Base-by-base conservation (phyloP, 176 grass and related monocot species). In the Aegilops longissima region DNA sequence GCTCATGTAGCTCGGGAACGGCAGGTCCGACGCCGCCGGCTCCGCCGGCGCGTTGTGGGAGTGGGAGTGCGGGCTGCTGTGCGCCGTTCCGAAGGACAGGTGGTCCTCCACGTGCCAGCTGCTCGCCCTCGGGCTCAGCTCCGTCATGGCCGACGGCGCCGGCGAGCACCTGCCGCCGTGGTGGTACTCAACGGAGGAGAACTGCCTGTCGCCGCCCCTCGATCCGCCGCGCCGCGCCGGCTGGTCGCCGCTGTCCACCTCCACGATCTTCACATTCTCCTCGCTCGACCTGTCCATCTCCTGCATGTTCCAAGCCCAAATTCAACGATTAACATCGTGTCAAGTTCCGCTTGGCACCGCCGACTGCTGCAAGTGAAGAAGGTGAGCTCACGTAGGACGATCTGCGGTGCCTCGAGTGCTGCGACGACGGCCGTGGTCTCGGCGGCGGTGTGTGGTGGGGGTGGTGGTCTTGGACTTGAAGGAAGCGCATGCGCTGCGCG, bases 1-100 rank as follows among this genome's bases (percentile, higher is more conserved):
- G 6, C 90, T 84, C 95, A 97, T 97, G 86, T 97, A 97, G 85
- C 85, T 92, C 45, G 92, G 92, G 85, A 82, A 94, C 38, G 73
- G 44, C 73, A 75, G 17, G n/a, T 73, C 76, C 4, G 79, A 70
- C 8, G 24, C 61, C 8, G 17, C 39, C 12, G 73, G 25, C 30
- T 45, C 62, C 23, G 34, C 9, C 80, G 66, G 27, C 44, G 23
- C 70, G 69, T 87, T 36, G 10, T 87, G 68, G 16, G 91, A 34
- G 30, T 35, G 42, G 12, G 72, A 76, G 25, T 1, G 73, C 73
- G 73, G 92, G 79, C 88, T 93, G 86, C 74, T 90, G 73, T 51
- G 49, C 51, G 70, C 90, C 71, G 86, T 91, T 23, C 47, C 73
- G 66, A 87, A 45, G 10, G 89, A 85, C 16, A 86, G 25, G 38